phyloP scores from a whole-genome alignment of 306 rosid genomes.

The Cucurbita argyrosperma region DNA sequence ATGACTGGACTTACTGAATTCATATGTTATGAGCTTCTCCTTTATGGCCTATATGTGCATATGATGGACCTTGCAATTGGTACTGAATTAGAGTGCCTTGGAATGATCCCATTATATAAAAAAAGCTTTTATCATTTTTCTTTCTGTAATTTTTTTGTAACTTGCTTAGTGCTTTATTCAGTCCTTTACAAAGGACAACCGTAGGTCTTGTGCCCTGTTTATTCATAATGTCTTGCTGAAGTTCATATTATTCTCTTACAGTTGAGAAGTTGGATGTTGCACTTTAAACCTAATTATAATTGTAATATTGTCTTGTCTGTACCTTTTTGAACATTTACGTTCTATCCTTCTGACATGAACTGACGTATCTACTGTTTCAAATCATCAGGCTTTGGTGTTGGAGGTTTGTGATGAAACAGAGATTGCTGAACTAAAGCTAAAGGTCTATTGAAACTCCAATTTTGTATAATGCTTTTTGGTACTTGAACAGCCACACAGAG shows the following conservation, averaged over 20 bases:
- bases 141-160: background rate
- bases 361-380: constrained; percentile 13
- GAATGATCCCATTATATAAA: background rate
- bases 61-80: background rate
- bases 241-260: background rate
- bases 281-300: background rate
- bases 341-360: constrained; percentile 15
- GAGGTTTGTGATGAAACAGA: constrained; percentile 99
- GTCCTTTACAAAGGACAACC: background rate
- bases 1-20: background rate
- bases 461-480: background rate
- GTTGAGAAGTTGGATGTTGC: background rate
- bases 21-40: background rate
- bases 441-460: constrained; percentile 27
- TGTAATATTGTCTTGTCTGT: background rate
- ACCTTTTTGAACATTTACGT: background rate
- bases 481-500: background rate
- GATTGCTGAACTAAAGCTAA: constrained; percentile 87
- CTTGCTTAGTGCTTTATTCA: background rate
- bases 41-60: background rate
- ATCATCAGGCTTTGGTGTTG: constrained; percentile 68
- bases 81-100: background rate
- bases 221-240: background rate
- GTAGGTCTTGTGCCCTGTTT: background rate
- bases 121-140: background rate